phyloP scores from a whole-genome alignment of 805 yeast species.

The Nakazawaea wickerhamii region DNA sequence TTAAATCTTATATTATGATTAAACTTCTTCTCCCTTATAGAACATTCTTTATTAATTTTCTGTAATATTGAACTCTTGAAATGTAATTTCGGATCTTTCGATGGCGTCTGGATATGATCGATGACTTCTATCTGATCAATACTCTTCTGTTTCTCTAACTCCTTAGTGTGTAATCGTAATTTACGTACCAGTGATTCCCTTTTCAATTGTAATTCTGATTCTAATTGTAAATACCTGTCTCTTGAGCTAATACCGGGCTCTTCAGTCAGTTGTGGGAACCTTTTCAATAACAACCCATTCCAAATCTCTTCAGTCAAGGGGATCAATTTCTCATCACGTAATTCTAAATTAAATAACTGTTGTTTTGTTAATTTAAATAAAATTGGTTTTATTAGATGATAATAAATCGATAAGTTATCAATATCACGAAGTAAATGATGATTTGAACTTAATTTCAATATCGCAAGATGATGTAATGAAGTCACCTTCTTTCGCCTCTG shows the following conservation, averaged over 20 bases:
- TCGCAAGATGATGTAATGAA: slow-evolving; percentile 1
- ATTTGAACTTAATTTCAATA: slow-evolving; percentile 1
- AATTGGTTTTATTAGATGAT: slow-evolving; percentile 43
- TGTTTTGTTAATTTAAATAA: slow-evolving; percentile 39
- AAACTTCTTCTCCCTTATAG: slow-evolving; percentile 19
- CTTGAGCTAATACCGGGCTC: slow-evolving; percentile 20
- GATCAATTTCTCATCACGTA: slow-evolving; percentile 34
- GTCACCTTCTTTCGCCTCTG: slow-evolving; percentile 5
- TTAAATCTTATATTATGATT: slow-evolving; percentile 13
- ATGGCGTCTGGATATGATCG: slow-evolving; percentile 18
- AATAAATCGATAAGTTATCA: slow-evolving; percentile 16
- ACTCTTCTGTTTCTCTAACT: slow-evolving; percentile 33
- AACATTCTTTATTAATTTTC: slow-evolving; percentile 26
- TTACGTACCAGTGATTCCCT: slow-evolving; percentile 39
- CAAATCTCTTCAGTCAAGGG: slow-evolving; percentile 41
- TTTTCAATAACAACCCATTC: slow-evolving; percentile 38
- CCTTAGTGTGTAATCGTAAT: slow-evolving; percentile 36
- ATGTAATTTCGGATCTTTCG: slow-evolving; percentile 5
- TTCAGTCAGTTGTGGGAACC: slow-evolving; percentile 39
- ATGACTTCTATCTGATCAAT: slow-evolving; percentile 34
- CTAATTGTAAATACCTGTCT: slow-evolving; percentile 33
- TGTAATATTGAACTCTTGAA: slow-evolving; percentile 26
- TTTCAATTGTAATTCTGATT: slow-evolving; percentile 36
- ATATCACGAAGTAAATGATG: slow-evolving; percentile 2
- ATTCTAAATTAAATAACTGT: slow-evolving; percentile 37